Base-by-base conservation (phyloP, 2,329 filamentous ascomycete species). In the Aureobasidium uvarum region DNA sequence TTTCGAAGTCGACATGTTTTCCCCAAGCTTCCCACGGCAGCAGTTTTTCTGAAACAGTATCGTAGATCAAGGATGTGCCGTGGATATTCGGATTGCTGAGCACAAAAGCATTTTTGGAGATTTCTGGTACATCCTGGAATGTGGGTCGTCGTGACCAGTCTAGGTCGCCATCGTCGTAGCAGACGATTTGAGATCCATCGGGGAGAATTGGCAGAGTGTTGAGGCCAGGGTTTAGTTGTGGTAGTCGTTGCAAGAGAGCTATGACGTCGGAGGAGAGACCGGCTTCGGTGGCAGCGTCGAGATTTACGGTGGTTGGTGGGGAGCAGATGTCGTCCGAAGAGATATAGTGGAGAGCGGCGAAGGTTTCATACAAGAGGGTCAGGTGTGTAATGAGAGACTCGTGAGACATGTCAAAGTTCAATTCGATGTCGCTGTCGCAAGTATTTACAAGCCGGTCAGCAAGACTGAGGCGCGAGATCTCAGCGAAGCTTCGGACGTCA, bases 51-150 rank as follows among this genome's bases (percentile, higher is more conserved):
- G 52, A 36, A 3, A 38, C 4, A 1, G 54, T 48, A 28, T 67
- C 51, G 51, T 66, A 66, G 8, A 66, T 62, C 7, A 58, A 11
- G 33, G 39, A 28, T 3, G 41, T 46, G 7, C 62, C 62, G 11
- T 55, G 31, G 28, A 48, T 56, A 11, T 54, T 56, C 11, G 50
- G 62, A 41, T 50, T 56, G 3, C 38, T 64, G 7, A 64, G 31
- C 5, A 64, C 62, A 39, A 64, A 48, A 18, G 50, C 48, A n/a
- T 43, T 7, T 14, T 11, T 8, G 25, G 50, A 13, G 18, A 56
- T 64, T 13, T 48, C 51, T 8, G 50, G 39, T 7, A 14, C 25
- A 11, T 46, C 41, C 23, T 56, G 50, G n/a, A 28, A 39, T 1
- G 51, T 48, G 0, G 62, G 62, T 3, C n/a, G 18, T 1, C 62